Evolutionary conservation across 2,329 filamentous ascomycete species (phyloP).

Genomic region (Trichoderma atroviride): DNA sequence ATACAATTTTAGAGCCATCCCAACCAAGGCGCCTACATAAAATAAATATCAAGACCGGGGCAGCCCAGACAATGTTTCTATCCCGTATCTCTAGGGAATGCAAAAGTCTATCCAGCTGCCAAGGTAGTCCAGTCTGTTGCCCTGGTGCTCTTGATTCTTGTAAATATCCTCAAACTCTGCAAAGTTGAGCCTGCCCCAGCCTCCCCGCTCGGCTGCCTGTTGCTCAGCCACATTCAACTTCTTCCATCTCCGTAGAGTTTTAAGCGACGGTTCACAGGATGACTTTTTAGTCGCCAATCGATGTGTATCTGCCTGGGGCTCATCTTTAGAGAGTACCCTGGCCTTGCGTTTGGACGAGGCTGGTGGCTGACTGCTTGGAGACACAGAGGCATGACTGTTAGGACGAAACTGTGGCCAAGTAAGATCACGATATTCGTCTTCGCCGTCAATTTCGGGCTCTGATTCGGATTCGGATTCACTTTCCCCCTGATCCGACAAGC

Average conservation of each 20-base stretch:
- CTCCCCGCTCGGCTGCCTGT: constrained; percentile 71
- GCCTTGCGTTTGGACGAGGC: constrained; percentile 1
- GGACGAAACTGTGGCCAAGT: constrained; percentile 71
- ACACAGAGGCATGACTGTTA: constrained; percentile 43
- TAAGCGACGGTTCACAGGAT: constrained; percentile 33
- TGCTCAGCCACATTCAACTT: constrained; percentile 65
- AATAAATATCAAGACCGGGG: not conserved
- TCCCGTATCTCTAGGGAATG: constrained; percentile 52
- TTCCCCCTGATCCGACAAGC: constrained; percentile 2
- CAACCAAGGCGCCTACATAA: not conserved
- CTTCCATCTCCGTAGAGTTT: constrained; percentile 53
- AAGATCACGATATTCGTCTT: constrained; percentile 52
- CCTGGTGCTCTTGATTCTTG: constrained; percentile 63
- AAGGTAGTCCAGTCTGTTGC: constrained; percentile 74
- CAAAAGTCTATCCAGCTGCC: constrained; percentile 89
- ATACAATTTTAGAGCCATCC: constrained; percentile 7
- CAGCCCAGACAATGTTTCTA: not conserved
- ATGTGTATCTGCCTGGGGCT: not conserved
- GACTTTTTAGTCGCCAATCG: not conserved
- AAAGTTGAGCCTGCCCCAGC: constrained; percentile 75
- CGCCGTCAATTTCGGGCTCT: constrained; percentile 28
- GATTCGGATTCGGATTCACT: constrained; percentile 30
- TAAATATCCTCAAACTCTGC: constrained; percentile 80
- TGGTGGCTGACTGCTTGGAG: constrained; percentile 28
- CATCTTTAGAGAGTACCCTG: constrained; percentile 13